Conservation (phyloP, 345 rosid genomes). For the Corymbia maculata region DNA sequence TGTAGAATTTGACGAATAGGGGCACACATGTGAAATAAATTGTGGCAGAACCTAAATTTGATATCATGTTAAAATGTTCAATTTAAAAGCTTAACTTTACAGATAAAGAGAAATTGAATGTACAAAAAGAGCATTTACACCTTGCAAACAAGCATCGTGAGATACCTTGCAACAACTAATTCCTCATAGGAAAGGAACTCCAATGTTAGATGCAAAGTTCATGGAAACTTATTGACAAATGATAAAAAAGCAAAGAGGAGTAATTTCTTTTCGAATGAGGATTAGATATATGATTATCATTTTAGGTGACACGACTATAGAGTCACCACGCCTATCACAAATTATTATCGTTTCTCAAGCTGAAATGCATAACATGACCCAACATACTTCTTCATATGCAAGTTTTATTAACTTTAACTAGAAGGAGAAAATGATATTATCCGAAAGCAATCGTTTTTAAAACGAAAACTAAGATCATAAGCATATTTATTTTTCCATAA, state of each 20-base stretch:
- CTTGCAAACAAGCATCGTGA: background rate
- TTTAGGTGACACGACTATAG: background rate
- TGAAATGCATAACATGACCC: background rate
- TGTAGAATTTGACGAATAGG: background rate
- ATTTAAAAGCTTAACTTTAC: background rate
- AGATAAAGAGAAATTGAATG: background rate
- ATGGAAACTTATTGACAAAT: background rate
- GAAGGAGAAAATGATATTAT: background rate
- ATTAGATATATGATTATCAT: background rate
- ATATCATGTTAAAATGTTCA: background rate
- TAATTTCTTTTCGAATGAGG: no score
- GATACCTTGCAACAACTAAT: background rate
- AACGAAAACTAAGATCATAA: background rate
- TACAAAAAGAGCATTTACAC: background rate
- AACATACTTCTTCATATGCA: background rate
- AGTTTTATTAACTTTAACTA: background rate
- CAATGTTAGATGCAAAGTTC: background rate
- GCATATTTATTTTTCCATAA: background rate
- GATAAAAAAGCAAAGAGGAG: background rate
- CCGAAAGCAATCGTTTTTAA: background rate
- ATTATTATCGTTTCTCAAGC: background rate
- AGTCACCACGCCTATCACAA: background rate
- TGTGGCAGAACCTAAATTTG: fast-evolving
- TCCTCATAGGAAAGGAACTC: background rate
- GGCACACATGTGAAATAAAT: background rate